Evolutionary conservation across 2,329 filamentous ascomycete genomes (phyloP).

Genomic region (Daldinia sp.): DNA sequence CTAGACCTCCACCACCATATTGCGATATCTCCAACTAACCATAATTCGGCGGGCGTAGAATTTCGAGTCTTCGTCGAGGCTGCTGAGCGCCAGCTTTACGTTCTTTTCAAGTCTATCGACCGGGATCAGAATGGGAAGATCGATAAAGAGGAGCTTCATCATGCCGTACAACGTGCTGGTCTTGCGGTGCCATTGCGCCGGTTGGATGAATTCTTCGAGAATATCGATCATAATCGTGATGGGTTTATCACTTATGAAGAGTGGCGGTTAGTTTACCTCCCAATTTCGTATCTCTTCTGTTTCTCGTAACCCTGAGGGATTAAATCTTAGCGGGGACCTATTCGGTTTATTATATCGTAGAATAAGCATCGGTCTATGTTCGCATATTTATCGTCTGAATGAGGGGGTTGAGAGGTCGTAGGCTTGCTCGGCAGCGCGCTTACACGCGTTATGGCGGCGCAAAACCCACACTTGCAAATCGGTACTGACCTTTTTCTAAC

Average conservation of each 20-base stretch:
- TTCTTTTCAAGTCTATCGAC: conserved; percentile 89
- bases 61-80: conserved; percentile 89
- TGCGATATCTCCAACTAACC: conserved; percentile 11
- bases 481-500: conserved; percentile 24
- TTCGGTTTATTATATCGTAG: not conserved
- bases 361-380: not conserved
- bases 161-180: conserved; percentile 82
- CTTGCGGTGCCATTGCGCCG: conserved; percentile 82
- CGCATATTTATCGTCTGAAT: not conserved
- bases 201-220: conserved; percentile 85
- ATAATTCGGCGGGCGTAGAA: conserved; percentile 65
- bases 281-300: conserved; percentile 1
- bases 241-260: conserved; percentile 91
- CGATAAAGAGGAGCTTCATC: conserved; percentile 84
- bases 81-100: conserved; percentile 84
- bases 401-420: not conserved
- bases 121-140: conserved; percentile 85
- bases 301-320: conserved; percentile 32
- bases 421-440: not conserved
- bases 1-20: conserved; percentile 11
- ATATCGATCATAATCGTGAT: conserved; percentile 91
- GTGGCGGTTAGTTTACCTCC: conserved; percentile 80
- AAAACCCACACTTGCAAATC: not conserved
- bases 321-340: conserved; percentile 15
- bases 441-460: conserved; percentile 3